Base-by-base conservation (phyloP, 1,284 basidiomycete species). In the Chalciporus sp. region DNA sequence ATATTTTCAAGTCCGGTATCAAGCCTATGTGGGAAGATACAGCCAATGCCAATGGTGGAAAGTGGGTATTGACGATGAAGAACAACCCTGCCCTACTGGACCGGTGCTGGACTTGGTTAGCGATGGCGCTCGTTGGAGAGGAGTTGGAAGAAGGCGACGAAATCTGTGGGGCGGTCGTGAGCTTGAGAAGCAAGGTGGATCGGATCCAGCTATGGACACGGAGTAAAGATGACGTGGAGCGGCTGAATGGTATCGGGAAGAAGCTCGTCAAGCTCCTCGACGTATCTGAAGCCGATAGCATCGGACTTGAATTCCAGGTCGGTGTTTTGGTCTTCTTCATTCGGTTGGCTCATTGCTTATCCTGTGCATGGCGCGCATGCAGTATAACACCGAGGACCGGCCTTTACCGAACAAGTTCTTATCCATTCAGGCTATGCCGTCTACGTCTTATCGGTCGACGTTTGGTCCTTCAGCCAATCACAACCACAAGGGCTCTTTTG, bases 11-110 rank as follows among this genome's bases (percentile, higher is more conserved):
- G 73, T 79, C 84, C 27, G 89, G 89, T 33, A 91, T 91, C 74
- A 94, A 92, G 67, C 90, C 94, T 40, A 95, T 96, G 92, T 97
- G 95, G 94, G 95, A 97, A 74, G 95, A 97, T 69, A 84, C 85
- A 23, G 90, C 93, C 45, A 98, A 98, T 69, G 88, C 90, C 9
- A 81, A 87, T 47, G 94, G 94, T 23, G 94, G 94, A 35, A 95
- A 95, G 73, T 98, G 95, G 95, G 91, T 94, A 17, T 73, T 97
- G 49, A 94, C 94, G 60, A 91, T 97, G 85, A 90, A 89, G 72
- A 86, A 88, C 57, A 91, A 90, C 62, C 85, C 89, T 5, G 74
- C 75, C 33, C 70, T 95, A 58, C 76, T 96, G 44, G 95, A 98
- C 75, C 80, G 88, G 29, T 92, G 86, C 71, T 98, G 95, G 95